These are phyloP conservation scores for Moesziomyces sp. DNA, from an alignment of 1,284 basidiomycete species.

Conservation along the genomic window DNA sequence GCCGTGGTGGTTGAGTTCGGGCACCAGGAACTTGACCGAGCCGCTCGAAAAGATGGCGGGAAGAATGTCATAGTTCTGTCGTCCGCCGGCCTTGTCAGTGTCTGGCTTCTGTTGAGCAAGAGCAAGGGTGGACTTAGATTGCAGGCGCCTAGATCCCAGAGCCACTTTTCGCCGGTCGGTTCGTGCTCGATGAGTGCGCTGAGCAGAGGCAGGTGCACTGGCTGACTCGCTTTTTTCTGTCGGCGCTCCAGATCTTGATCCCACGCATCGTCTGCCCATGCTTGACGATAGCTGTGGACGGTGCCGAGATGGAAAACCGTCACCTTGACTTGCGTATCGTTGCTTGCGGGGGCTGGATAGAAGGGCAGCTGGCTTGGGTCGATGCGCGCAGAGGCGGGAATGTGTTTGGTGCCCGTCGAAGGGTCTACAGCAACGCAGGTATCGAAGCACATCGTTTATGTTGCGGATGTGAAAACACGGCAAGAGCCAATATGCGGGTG, in stretches of 20 bases:
- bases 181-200: constrained; percentile 21
- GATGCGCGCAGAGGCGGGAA: constrained; percentile 12
- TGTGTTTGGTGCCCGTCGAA: constrained; percentile 14
- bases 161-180: constrained; percentile 10
- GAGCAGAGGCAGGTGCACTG: constrained; percentile 16
- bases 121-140: constrained; percentile 6
- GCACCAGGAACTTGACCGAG: constrained; percentile 6
- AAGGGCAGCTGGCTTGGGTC: constrained; percentile 23
- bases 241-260: constrained; percentile 3
- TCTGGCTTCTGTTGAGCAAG: no score
- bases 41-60: constrained; percentile 8
- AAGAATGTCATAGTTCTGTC: constrained; percentile 6
- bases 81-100: background rate
- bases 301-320: constrained; percentile 22
- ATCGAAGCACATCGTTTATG: constrained; percentile 11
- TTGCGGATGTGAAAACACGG: background rate
- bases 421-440: constrained; percentile 6
- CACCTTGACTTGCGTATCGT: constrained; percentile 3
- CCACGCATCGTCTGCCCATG: constrained; percentile 31
- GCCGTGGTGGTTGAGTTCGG: constrained; percentile 6
- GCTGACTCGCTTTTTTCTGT: constrained; percentile 6
- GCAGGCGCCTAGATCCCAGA: constrained; percentile 23
- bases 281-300: constrained; percentile 17
- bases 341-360: background rate
- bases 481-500: no score